A percentile compares a stretch with the other conserved stretches of the same genome.
Evolutionary conservation across 768 basidiomycete species (phyloP).

Genomic region (Hygrophorus russula): DNA sequence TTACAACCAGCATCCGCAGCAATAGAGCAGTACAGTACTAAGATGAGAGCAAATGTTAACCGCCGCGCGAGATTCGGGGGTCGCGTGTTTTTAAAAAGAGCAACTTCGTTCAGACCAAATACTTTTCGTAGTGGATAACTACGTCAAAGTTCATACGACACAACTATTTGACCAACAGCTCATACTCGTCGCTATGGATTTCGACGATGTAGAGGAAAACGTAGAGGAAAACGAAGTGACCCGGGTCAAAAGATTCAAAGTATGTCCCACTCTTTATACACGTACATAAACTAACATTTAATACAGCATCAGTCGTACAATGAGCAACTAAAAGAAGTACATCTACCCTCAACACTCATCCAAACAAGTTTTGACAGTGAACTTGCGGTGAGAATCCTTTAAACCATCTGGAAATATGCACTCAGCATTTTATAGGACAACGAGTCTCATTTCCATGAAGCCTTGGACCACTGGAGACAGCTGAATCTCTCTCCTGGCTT

Average conservation of each 20-base stretch:
- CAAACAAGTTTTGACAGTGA: slow-evolving; percentile 49
- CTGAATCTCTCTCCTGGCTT: slow-evolving; percentile 73
- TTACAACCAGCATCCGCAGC: not conserved
- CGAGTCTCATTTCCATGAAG: slow-evolving; percentile 67
- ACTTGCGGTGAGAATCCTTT: slow-evolving; percentile 32
- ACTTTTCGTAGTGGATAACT: too few relatives aligned
- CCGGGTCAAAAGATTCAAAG: slow-evolving; percentile 43
- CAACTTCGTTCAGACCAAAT: too few relatives aligned
- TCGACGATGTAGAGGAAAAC: too few relatives aligned
- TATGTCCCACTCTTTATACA: slow-evolving; percentile 9
- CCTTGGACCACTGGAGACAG: slow-evolving; percentile 67
- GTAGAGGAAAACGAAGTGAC: slow-evolving; percentile 15
- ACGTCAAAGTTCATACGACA: too few relatives aligned
- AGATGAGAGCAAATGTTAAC: too few relatives aligned
- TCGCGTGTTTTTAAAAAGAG: too few relatives aligned
- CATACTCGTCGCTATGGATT: too few relatives aligned
- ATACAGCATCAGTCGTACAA: slow-evolving; percentile 68
- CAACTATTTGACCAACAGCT: too few relatives aligned
- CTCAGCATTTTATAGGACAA: slow-evolving; percentile 40
- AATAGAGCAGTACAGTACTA: too few relatives aligned
- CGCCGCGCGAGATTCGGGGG: too few relatives aligned
- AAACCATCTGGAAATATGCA: not conserved
- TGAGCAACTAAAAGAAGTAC: slow-evolving; percentile 54
- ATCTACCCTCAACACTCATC: slow-evolving; percentile 54
- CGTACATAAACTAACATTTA: not conserved